These are phyloP conservation scores for Irpex sp. DNA, from an alignment of 1,284 basidiomycete species.

Conservation along the genomic window DNA sequence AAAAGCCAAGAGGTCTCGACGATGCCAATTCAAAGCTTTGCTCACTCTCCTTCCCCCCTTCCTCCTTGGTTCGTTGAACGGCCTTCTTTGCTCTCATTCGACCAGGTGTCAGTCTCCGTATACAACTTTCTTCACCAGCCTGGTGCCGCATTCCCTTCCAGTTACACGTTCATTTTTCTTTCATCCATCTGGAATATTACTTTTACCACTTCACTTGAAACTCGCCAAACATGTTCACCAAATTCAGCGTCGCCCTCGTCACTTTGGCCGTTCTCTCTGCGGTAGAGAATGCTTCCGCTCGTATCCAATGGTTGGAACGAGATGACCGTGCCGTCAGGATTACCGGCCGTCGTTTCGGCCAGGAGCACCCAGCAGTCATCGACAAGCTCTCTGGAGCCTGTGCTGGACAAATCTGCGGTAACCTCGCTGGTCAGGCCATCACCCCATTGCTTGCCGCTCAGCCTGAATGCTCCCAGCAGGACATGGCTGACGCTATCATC, in stretches of 20 bases:
- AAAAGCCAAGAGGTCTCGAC: not conserved
- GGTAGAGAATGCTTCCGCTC: conserved; percentile 38
- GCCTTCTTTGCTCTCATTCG: conserved; percentile 37
- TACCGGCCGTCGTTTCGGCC: conserved; percentile 51
- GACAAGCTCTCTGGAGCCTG: conserved; percentile 45
- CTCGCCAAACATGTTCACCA: conserved; percentile 40
- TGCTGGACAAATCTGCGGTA: conserved; percentile 47
- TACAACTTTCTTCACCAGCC: conserved; percentile 24
- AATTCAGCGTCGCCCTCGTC: conserved; percentile 34
- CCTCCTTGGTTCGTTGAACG: conserved; percentile 45
- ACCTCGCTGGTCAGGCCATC: conserved; percentile 41
- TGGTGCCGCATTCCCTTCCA: conserved; percentile 20
- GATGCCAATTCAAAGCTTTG: not conserved
- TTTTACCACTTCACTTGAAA: conserved; percentile 22
- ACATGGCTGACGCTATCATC: conserved; percentile 57
- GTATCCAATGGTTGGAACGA: conserved; percentile 46
- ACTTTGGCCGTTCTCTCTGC: conserved; percentile 37
- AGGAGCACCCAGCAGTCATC: conserved; percentile 48
- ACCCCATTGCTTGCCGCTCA: conserved; percentile 54
- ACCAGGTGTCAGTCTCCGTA: conserved; percentile 41
- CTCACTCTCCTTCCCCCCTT: conserved; percentile 22
- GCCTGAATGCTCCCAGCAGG: conserved; percentile 57
- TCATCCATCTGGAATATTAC: conserved; percentile 7
- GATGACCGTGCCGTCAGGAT: conserved; percentile 41
- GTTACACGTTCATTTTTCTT: conserved; percentile 13